phyloP scores from a whole-genome alignment of 352 stramenopile genomes.

The Pythium brassicae region DNA sequence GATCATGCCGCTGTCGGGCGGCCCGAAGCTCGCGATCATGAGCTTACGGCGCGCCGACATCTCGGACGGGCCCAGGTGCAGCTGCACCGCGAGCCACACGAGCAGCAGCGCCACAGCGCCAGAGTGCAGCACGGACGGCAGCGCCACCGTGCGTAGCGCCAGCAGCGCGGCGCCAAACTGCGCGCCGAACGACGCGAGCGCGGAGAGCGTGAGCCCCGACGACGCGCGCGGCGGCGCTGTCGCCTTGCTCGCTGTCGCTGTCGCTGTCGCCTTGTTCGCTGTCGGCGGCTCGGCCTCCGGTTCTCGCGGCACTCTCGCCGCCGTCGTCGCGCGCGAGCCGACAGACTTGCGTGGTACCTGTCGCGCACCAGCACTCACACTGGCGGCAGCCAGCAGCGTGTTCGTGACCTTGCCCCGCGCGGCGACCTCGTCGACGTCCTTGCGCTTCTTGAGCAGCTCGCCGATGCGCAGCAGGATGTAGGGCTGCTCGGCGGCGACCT shows the following conservation, averaged over 20 bases:
- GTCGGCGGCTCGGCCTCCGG: slow-evolving; percentile 6
- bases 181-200: slow-evolving; percentile 38
- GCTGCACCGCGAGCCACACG: slow-evolving; percentile 45
- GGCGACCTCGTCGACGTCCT: slow-evolving; percentile 24
- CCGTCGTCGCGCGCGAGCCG: background rate
- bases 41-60: slow-evolving; percentile 64
- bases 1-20: slow-evolving; percentile 62
- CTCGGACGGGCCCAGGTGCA: slow-evolving; percentile 50
- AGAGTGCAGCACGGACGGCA: slow-evolving; percentile 44
- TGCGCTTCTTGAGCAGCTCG: slow-evolving; percentile 52
- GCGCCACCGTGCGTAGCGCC: slow-evolving; percentile 36
- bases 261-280: background rate
- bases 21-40: slow-evolving; percentile 61
- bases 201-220: slow-evolving; percentile 18
- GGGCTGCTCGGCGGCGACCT: slow-evolving; percentile 58
- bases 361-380: background rate
- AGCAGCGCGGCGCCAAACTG: slow-evolving; percentile 51
- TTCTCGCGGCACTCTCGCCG: background rate
- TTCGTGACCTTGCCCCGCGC: slow-evolving; percentile 44
- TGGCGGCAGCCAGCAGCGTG: too few species aligned
- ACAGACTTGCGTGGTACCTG: slow-evolving; percentile 4
- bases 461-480: slow-evolving; percentile 55
- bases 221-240: background rate
- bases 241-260: background rate
- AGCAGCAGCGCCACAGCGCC: slow-evolving; percentile 35